Conservation (phyloP, 1,284 basidiomycete genomes). For the Trichosporon ovoides region DNA sequence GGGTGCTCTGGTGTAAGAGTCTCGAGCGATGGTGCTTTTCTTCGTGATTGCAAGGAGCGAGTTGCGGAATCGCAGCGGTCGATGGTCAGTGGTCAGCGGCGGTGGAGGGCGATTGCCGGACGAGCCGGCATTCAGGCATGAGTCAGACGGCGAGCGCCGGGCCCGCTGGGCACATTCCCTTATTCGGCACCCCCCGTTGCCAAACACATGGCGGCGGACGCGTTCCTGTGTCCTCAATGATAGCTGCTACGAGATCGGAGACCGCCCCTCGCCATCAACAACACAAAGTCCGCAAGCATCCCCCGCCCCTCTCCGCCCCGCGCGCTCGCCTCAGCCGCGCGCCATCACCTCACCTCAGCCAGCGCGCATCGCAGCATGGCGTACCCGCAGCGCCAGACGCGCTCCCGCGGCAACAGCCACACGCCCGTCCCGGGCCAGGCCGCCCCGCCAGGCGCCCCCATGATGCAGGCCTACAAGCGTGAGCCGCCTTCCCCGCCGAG, state of each 20-base stretch:
- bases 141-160: background rate
- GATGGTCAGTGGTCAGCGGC: no score
- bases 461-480: slow-evolving; percentile 10
- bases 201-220: background rate
- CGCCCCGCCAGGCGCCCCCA: background rate
- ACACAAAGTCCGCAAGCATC: slow-evolving; percentile 1
- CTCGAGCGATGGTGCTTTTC: no score
- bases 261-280: slow-evolving; percentile 4
- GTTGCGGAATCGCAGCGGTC: no score
- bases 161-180: background rate
- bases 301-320: background rate
- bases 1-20: background rate
- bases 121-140: background rate
- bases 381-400: slow-evolving; percentile 1
- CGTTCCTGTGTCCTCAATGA: slow-evolving; percentile 5
- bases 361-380: background rate
- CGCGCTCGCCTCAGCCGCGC: no score
- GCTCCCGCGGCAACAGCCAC: background rate
- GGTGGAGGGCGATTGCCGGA: no score
- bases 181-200: background rate
- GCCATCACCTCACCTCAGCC: background rate
- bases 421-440: background rate
- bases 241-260: no score
- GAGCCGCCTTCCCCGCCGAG: background rate
- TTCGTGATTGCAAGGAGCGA: no score